Evolutionary conservation across 31 red algal genomes (phyloP).

Genomic region (Porphyra umbilicalis): DNA sequence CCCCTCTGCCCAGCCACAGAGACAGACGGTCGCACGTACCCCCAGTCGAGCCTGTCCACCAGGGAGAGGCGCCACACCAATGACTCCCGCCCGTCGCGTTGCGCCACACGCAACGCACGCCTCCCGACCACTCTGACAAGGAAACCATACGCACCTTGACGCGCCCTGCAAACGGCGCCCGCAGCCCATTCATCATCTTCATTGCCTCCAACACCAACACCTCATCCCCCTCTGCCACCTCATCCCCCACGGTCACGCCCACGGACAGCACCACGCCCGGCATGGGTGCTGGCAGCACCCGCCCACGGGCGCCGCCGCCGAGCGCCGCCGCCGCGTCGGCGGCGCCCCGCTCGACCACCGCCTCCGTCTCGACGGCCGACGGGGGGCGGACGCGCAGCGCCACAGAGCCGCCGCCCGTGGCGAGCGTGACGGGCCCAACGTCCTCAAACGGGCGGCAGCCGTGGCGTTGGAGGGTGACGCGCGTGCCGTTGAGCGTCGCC

Average conservation of each 20-base stretch:
- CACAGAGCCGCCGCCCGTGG: background rate
- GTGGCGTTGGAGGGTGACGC: background rate
- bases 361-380: background rate
- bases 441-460: background rate
- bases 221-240: constrained; percentile 25
- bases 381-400: background rate
- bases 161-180: constrained; percentile 14
- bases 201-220: constrained; percentile 57
- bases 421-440: background rate
- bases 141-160: constrained; percentile 3
- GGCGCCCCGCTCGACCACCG: background rate
- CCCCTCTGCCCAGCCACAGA: too few species aligned
- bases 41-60: too few species aligned
- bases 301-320: background rate
- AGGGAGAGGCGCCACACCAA: too few species aligned
- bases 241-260: constrained; percentile 12
- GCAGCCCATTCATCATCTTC: constrained; percentile 62
- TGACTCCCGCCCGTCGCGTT: too few species aligned
- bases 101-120: too few species aligned
- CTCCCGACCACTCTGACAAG: too few species aligned
- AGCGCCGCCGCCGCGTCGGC: background rate
- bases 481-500: too few species aligned
- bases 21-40: too few species aligned
- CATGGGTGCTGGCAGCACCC: constrained; percentile 38
- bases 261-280: constrained; percentile 34